phyloP scores from a whole-genome alignment of 306 rosid genomes.

The Inga oerstediana region DNA sequence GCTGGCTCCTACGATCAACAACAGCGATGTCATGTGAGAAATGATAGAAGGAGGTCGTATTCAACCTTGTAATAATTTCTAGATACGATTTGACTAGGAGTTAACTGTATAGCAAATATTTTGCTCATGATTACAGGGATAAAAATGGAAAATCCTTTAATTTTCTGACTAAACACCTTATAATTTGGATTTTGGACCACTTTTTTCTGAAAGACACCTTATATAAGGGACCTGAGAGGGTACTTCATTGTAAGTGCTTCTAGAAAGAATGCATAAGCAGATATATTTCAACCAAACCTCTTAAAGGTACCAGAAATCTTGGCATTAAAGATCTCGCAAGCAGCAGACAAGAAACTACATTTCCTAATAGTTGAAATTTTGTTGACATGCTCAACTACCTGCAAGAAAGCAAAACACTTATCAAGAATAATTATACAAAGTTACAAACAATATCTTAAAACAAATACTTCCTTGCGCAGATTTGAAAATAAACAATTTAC shows the following conservation, averaged over 20 bases:
- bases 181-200: not conserved
- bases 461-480: slow-evolving; percentile 14
- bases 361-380: slow-evolving; percentile 76
- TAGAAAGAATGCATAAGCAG: not conserved
- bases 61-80: not conserved
- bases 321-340: slow-evolving; percentile 75
- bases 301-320: slow-evolving; percentile 92
- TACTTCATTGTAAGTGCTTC: not conserved
- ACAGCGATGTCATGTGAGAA: slow-evolving; percentile 23
- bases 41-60: not conserved
- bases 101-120: not conserved
- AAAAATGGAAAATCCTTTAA: not conserved
- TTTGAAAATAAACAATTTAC: slow-evolving; percentile 42
- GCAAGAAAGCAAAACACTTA: slow-evolving; percentile 34
- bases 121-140: not conserved
- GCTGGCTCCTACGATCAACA: slow-evolving; percentile 70
- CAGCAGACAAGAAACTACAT: slow-evolving; percentile 78
- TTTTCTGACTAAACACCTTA: not conserved
- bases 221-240: not conserved
- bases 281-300: slow-evolving; percentile 52
- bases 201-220: not conserved
- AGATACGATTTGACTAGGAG: not conserved
- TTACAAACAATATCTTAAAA: slow-evolving; percentile 20
- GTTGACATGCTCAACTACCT: slow-evolving; percentile 83
- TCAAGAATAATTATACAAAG: slow-evolving; percentile 1